A percentile compares a stretch with the other conserved stretches of the same genome.
phyloP scores from a whole-genome alignment of 2,329 filamentous ascomycete genomes.

The Calycina marina region DNA sequence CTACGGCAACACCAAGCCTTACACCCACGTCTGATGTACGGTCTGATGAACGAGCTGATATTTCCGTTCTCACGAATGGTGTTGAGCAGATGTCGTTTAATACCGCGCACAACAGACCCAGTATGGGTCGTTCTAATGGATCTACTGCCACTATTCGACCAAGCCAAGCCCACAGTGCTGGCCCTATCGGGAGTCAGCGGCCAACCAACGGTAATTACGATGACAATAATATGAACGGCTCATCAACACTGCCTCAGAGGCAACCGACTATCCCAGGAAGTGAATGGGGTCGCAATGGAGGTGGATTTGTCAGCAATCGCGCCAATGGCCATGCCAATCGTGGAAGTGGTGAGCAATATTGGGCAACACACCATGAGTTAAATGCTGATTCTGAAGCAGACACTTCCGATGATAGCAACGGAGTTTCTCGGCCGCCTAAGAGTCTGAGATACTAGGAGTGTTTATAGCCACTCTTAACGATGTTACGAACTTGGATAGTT shows the following conservation, averaged over 20 bases:
- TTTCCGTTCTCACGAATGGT: background rate
- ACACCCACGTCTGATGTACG: background rate
- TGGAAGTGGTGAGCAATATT: conserved; percentile 38
- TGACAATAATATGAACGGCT: conserved; percentile 16
- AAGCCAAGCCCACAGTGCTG: conserved; percentile 20
- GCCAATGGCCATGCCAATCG: conserved; percentile 46
- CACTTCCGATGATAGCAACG: conserved; percentile 11
- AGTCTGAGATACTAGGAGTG: conserved; percentile 21
- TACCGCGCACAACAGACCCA: no score
- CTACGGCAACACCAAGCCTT: background rate
- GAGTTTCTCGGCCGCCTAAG: conserved; percentile 19
- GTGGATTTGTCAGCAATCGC: conserved; percentile 37
- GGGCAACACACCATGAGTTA: background rate
- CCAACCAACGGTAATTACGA: conserved; percentile 28
- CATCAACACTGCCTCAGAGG: conserved; percentile 35
- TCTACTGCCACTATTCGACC: background rate
- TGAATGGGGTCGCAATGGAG: conserved; percentile 41
- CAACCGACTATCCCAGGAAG: conserved; percentile 43
- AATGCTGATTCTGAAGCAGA: conserved; percentile 26
- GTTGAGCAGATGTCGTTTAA: background rate
- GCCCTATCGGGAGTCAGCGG: conserved; percentile 51
- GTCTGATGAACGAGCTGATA: background rate
- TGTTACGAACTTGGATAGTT: conserved; percentile 17
- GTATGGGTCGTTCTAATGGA: no score
- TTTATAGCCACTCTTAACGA: conserved; percentile 15